These are phyloP conservation scores for Chlorella ohadii DNA, from an alignment of 139 green algal species.

Conservation along the genomic window DNA sequence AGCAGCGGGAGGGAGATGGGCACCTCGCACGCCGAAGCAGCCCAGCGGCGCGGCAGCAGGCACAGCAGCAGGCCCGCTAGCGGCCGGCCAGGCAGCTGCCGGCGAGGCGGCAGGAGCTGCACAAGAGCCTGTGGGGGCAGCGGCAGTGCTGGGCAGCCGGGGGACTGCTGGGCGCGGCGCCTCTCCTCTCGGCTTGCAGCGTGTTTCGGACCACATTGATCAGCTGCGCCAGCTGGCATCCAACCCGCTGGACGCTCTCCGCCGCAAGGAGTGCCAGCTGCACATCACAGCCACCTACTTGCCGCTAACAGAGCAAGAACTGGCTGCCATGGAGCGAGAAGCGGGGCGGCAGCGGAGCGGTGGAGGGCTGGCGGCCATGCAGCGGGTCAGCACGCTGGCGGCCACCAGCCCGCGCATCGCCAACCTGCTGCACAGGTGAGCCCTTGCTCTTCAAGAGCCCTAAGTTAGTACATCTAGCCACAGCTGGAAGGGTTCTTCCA, in stretches of 20 bases:
- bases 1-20: neutral
- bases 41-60: neutral
- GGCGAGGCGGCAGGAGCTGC: neutral
- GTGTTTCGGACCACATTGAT: neutral
- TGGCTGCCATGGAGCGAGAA: neutral
- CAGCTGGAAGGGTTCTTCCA: too few species aligned
- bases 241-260: neutral
- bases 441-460: too few species aligned
- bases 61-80: neutral
- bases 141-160: neutral
- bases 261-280: constrained; percentile 14
- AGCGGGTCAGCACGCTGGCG: neutral
- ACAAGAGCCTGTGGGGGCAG: neutral
- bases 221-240: constrained; percentile 3
- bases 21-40: neutral
- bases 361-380: neutral
- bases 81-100: neutral
- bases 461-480: too few species aligned
- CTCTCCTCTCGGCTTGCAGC: too few species aligned
- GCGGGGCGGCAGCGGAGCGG: neutral
- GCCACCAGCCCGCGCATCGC: neutral
- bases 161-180: neutral
- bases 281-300: constrained; percentile 17
- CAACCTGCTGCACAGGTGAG: neutral
- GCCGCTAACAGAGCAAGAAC: neutral